These are phyloP conservation scores for Cephaloascus albidus DNA, from an alignment of 805 yeast genomes.

Conservation along the genomic window DNA sequence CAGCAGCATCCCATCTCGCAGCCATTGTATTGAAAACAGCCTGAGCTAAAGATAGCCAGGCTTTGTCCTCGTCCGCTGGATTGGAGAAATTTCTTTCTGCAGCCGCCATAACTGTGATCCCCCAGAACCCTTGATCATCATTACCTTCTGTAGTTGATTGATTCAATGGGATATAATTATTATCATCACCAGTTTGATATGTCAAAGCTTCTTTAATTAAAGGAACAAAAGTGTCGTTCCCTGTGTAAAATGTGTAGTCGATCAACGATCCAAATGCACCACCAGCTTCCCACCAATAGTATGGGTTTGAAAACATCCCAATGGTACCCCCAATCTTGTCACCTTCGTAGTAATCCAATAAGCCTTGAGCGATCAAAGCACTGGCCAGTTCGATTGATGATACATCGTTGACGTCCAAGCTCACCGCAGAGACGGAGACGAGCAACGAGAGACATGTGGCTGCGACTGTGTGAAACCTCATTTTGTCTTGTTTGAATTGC, in stretches of 20 bases:
- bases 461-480: neutral
- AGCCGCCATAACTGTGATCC: conserved; percentile 84
- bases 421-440: neutral
- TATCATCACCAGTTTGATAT: conserved; percentile 64
- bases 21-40: conserved; percentile 91
- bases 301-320: conserved; percentile 84
- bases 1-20: conserved; percentile 66
- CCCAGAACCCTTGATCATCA: conserved; percentile 98
- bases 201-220: conserved; percentile 51
- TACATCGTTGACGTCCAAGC: conserved; percentile 25
- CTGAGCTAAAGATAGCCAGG: conserved; percentile 80
- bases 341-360: conserved; percentile 78
- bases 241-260: conserved; percentile 66
- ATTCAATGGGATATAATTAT: conserved; percentile 79
- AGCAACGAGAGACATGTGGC: neutral
- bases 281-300: conserved; percentile 99
- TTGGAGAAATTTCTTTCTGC: conserved; percentile 81
- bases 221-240: conserved; percentile 58
- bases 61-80: conserved; percentile 51
- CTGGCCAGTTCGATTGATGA: conserved; percentile 47
- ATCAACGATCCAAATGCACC: conserved; percentile 87
- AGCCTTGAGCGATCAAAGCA: conserved; percentile 54
- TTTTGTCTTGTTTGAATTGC: neutral
- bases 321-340: conserved; percentile 59
- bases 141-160: conserved; percentile 93